Conservation (phyloP, 1,284 basidiomycete species). For the Cutaneotrichosporon cyanovorans region DNA sequence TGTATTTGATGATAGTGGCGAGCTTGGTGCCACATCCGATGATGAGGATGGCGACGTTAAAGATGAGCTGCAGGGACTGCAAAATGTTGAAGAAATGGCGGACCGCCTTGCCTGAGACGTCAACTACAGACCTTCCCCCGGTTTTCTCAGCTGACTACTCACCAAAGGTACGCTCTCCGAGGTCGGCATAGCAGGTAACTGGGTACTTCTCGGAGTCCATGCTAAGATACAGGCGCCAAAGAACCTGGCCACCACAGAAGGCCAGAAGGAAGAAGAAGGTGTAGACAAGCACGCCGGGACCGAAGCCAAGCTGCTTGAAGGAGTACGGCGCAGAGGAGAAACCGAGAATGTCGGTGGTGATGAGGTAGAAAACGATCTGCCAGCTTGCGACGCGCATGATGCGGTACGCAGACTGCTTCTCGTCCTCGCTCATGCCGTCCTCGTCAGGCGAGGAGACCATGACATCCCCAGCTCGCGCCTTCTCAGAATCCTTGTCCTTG, state of each 20-base stretch:
- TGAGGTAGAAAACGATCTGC: slow-evolving; percentile 12
- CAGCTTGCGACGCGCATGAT: slow-evolving; percentile 8
- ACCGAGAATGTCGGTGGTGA: slow-evolving; percentile 28
- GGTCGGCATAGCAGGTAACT: slow-evolving; percentile 9
- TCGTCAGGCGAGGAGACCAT: not conserved
- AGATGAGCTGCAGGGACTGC: slow-evolving; percentile 8
- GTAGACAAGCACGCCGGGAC: slow-evolving; percentile 21
- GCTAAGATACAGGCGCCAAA: slow-evolving; percentile 9
- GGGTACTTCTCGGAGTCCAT: slow-evolving; percentile 11
- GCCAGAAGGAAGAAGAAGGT: slow-evolving; percentile 10
- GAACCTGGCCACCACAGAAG: slow-evolving; percentile 5
- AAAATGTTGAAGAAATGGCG: slow-evolving; percentile 12
- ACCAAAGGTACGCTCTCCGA: slow-evolving; percentile 9
- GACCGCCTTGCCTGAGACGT: not conserved
- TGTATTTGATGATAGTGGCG: slow-evolving; percentile 5
- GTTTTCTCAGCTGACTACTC: no score
- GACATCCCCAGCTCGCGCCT: not conserved
- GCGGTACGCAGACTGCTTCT: slow-evolving; percentile 8
- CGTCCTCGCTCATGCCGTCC: not conserved
- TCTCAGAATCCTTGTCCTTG: not conserved
- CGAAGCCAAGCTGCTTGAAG: slow-evolving; percentile 24
- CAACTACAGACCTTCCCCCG: no score
- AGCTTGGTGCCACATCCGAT: slow-evolving; percentile 7
- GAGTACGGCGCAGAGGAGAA: slow-evolving; percentile 35
- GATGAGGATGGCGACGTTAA: slow-evolving; percentile 10